Evolutionary conservation across 352 stramenopile genomes (phyloP), one percentile per base, ranked within the genome.

Genomic region (Phytophthora rubi): DNA sequence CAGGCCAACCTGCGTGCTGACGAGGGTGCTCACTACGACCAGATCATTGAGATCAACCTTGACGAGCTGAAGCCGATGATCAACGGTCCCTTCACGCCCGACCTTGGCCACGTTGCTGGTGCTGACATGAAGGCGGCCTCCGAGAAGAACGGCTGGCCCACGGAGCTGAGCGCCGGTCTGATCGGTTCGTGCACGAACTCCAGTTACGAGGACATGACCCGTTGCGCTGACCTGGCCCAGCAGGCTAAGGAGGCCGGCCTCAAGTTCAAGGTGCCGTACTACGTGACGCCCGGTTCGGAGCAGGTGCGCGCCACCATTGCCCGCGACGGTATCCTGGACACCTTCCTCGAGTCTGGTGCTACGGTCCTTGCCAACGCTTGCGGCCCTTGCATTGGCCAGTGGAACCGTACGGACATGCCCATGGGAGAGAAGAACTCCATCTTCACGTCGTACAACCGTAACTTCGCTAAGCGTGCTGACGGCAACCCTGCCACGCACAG

Each of bases 161-260:
- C 81, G 45, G 76, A 97, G 75, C 68, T 98, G 47, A 97, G 86
- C 65, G 93, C 91, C 62, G 93, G 90, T 82, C 85, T 98, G 69
- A 98, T 98, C 59, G 93, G 93, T 33, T 98, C 92, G 71, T 98
- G 93, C 90, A 98, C 93, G 63, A 98, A 98, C 86, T 98, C 91
- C 39, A 97, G 87, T 74, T 98, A 98, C 84, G 93, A 98, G 69
- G 93, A 98, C 74, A 95, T 98, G 85, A 90, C 83, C 55, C 92
- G 93, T 67, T 97, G 90, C 73, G 93, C 92, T 26, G 91, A 96
- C 69, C 76, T 98, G 61, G 81, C 89, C 44, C 78, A 97, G 75
- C 91, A 98, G 77, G 93, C 92, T 10, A 84, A 83, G 48, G 77
- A 75, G 23, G 86, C 84, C 45, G 91, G 91, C 44, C 77, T 98